Percentiles rank a stretch among this genome's conserved stretches.
Conservation (phyloP, 2,329 filamentous ascomycete species). For the Paecilomyces dactylethromorphus region DNA sequence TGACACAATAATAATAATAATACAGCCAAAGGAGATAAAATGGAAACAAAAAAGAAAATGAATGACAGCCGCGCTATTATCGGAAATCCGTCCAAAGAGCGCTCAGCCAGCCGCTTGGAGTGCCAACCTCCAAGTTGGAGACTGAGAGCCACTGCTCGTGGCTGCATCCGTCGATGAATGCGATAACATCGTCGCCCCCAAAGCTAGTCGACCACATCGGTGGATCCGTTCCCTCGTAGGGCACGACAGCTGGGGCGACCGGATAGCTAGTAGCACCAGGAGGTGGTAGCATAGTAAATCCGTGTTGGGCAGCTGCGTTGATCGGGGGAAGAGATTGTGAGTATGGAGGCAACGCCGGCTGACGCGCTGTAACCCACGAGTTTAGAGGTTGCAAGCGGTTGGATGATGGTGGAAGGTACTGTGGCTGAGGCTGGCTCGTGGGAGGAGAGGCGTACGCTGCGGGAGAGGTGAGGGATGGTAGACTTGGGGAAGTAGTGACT, state of each 20-base stretch:
- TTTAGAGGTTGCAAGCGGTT: constrained; percentile 35
- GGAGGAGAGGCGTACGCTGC: constrained; percentile 15
- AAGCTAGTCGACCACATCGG: constrained; percentile 25
- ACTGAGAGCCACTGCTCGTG: constrained; percentile 20
- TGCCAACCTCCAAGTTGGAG: constrained; percentile 23
- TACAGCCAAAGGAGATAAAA: constrained; percentile 7
- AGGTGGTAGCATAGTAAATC: constrained; percentile 28
- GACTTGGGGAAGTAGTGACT: constrained; percentile 23
- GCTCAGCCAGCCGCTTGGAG: constrained; percentile 29
- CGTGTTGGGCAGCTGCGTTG: constrained; percentile 24
- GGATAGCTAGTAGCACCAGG: constrained; percentile 25
- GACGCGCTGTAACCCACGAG: constrained; percentile 28
- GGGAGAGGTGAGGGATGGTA: constrained; percentile 24
- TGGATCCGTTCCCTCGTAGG: constrained; percentile 19
- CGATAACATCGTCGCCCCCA: constrained; percentile 30
- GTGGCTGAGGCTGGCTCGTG: constrained; percentile 17
- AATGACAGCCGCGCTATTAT: not conserved
- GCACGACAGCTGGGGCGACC: constrained; percentile 12
- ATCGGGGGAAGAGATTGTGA: constrained; percentile 33
- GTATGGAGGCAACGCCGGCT: constrained; percentile 25
- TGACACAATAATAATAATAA: not conserved
- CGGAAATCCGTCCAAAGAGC: constrained; percentile 26
- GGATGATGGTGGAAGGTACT: constrained; percentile 18
- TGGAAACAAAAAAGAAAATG: constrained; percentile 1
- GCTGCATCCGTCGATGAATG: constrained; percentile 30